Evolutionary conservation across 306 rosid species (phyloP), one percentile per base, ranked within the genome.

Genomic region (Morella rubra): DNA sequence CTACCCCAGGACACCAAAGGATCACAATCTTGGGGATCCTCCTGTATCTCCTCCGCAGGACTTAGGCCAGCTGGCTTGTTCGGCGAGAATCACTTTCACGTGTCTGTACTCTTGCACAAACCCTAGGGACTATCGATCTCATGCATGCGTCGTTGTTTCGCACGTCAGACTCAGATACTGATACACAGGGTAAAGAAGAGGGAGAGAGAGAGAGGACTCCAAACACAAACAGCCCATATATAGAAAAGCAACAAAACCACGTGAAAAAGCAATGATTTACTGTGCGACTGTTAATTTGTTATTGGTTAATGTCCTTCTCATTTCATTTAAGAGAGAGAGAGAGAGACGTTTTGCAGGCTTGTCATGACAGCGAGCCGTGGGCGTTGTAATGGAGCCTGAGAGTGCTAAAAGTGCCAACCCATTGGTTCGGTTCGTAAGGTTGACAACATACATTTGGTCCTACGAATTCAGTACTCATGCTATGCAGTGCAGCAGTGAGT

Each of bases 241-340:
- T 27, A 27, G 49, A 65, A 65, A 65, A 65, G 27, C 50, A 41
- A 64, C 70, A 41, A 41, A 65, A 41, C 14, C 70, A 65, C 46
- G 70, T 65, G 70, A 65, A 65, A 65, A 65, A 5, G 24, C 70
- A 65, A 40, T 18, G 4, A 65, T 65, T 65, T 65, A 65, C 70
- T 65, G 70, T 19, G 16, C 22, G 7, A 1, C 22, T 16, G 20
- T 16, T 65, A 40, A 16, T 65, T 40, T 65, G 50, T 65, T 27
- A 18, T n/a, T 2, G 18, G 70, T 65, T 65, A 65, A 32, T 49
- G 70, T 65, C 49, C 50, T 20, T 65, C 14, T 65, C 70, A 41
- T 40, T 16, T 41, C 24, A 64, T 37, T 64, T 58, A 22, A 1
- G 32, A 27, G 32, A 27, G 32, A 32, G 37, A 32, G 65, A 58